Conservation (phyloP, 495 filamentous ascomycete species). For the Terfezia boudieri region DNA sequence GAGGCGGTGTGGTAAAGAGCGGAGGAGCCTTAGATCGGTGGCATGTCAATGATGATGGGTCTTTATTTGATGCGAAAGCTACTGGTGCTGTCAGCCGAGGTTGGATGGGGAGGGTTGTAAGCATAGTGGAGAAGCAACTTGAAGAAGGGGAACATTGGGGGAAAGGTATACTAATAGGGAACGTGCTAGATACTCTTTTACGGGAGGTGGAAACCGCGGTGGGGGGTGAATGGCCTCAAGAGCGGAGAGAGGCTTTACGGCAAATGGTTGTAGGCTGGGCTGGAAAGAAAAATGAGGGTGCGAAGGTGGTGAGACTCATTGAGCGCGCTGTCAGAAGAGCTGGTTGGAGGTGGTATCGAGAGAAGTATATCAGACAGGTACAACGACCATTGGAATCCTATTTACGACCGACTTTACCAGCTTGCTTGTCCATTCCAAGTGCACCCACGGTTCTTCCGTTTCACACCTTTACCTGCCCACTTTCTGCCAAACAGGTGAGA, state of each 20-base stretch:
- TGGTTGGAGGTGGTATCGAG: conserved; percentile 74
- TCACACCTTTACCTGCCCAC: conserved; percentile 88
- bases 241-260: conserved; percentile 21
- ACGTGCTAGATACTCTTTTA: conserved; percentile 23
- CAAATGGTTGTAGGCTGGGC: conserved; percentile 43
- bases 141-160: conserved; percentile 78
- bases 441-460: conserved; percentile 96
- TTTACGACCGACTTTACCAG: conserved; percentile 50
- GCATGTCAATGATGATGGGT: conserved; percentile 77
- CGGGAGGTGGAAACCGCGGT: conserved; percentile 26
- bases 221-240: conserved; percentile 19
- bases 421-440: conserved; percentile 53
- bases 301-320: conserved; percentile 59
- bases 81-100: conserved; percentile 38
- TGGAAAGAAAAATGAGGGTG: conserved; percentile 66
- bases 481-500: conserved; percentile 55
- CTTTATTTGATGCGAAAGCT: conserved; percentile 51
- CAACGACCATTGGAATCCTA: conserved; percentile 39
- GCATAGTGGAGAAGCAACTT: conserved; percentile 82
- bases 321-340: conserved; percentile 61
- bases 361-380: conserved; percentile 44
- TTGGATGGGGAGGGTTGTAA: conserved; percentile 88
- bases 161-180: conserved; percentile 40
- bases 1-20: conserved; percentile 59
- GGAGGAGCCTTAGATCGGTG: conserved; percentile 62